phyloP scores from a whole-genome alignment of 495 filamentous ascomycete genomes.

The Parmelia sp. region DNA sequence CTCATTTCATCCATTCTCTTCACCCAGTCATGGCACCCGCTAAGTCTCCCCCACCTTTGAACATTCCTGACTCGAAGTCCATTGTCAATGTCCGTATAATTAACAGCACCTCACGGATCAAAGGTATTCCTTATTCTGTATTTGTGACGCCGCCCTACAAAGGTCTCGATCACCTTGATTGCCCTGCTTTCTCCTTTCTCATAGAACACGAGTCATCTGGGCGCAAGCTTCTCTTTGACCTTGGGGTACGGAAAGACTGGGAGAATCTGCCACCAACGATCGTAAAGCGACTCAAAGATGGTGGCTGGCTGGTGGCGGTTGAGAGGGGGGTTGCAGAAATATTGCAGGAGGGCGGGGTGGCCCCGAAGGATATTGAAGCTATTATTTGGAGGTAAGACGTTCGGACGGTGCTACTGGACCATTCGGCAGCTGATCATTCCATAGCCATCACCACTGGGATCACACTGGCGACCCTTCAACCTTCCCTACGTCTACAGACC shows the following conservation, averaged over 20 bases:
- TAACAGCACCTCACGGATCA: conserved; percentile 39
- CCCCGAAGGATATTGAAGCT: conserved; percentile 29
- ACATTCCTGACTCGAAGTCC: conserved; percentile 41
- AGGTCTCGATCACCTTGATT: conserved; percentile 35
- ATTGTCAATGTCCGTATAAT: conserved; percentile 50
- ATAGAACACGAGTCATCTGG: conserved; percentile 41
- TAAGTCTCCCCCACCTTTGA: conserved; percentile 2
- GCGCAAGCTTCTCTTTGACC: conserved; percentile 48
- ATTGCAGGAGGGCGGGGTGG: conserved; percentile 42
- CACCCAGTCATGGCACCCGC: background rate
- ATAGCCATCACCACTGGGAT: conserved; percentile 47
- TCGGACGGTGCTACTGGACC: conserved; percentile 25
- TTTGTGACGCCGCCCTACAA: conserved; percentile 40
- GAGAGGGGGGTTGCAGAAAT: conserved; percentile 48
- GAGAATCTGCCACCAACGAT: conserved; percentile 34
- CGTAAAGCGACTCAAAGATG: conserved; percentile 39
- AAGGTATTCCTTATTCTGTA: conserved; percentile 24
- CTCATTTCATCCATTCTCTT: background rate
- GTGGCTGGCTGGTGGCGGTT: conserved; percentile 30
- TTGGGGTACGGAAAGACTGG: conserved; percentile 51
- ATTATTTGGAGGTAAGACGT: conserved; percentile 28
- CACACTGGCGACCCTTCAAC: conserved; percentile 29
- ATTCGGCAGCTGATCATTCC: conserved; percentile 6
- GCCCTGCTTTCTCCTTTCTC: conserved; percentile 44
- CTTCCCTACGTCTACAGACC: conserved; percentile 28